Conservation (phyloP, 2,329 filamentous ascomycete genomes). For the Paracamarosporium sp. region DNA sequence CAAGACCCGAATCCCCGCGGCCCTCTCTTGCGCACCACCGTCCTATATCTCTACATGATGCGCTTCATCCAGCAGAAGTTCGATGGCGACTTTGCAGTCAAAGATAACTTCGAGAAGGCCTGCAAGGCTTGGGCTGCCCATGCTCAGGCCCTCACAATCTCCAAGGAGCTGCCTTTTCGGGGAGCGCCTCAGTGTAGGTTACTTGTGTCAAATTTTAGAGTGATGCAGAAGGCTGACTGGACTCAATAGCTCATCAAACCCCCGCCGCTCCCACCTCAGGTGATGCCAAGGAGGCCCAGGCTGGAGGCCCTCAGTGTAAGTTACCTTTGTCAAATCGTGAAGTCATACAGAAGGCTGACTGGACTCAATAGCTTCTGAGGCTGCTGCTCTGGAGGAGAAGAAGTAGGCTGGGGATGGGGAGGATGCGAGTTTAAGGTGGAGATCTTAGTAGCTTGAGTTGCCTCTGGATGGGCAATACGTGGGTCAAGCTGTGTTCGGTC, state of each 20-base stretch:
- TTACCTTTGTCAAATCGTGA: neutral
- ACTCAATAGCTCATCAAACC: neutral
- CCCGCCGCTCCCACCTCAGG: no score
- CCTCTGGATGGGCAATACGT: no score
- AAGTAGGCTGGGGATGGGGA: no score
- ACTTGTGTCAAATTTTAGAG: neutral
- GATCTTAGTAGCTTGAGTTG: conserved; percentile 44
- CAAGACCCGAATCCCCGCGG: neutral
- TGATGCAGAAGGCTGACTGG: neutral
- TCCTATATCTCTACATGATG: neutral
- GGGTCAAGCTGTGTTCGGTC: no score
- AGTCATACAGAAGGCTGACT: neutral
- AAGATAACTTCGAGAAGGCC: neutral
- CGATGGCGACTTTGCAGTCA: neutral
- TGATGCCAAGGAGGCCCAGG: no score
- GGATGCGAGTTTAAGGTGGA: no score
- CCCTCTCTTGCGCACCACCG: neutral
- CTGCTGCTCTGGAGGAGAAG: no score
- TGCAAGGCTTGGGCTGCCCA: neutral
- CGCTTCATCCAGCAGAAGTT: neutral
- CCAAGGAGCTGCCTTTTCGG: no score
- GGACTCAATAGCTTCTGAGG: neutral
- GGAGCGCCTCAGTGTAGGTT: neutral
- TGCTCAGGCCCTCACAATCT: no score
- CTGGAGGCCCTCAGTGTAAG: neutral